Percentiles rank a stretch among this genome's conserved stretches.
Evolutionary conservation across 305 asterid genomes (phyloP).

Genomic region (Fraxinus dipetala): DNA sequence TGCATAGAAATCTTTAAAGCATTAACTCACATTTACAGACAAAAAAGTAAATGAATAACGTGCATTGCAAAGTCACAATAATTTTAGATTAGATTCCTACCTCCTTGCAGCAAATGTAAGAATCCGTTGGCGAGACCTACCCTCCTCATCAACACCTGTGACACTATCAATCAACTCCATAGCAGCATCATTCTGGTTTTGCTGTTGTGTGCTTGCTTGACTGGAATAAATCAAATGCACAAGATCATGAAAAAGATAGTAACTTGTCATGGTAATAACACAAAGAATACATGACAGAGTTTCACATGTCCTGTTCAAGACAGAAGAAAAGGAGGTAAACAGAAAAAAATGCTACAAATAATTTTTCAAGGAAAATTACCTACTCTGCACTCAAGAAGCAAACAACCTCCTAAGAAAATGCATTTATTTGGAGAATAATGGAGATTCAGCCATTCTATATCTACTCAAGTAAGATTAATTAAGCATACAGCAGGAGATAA

Average conservation of each 20-base stretch:
- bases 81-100: conserved; percentile 36
- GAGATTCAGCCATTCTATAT: not conserved
- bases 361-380: not conserved
- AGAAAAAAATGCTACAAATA: not conserved
- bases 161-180: conserved; percentile 90
- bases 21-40: not conserved
- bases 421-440: conserved; percentile 1
- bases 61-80: conserved; percentile 16
- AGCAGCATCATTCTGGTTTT: conserved; percentile 69
- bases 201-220: conserved; percentile 57
- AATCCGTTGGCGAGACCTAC: conserved; percentile 93
- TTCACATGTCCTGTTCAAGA: not conserved
- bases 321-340: conserved; percentile 18
- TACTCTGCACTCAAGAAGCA: conserved; percentile 12
- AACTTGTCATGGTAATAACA: conserved; percentile 6
- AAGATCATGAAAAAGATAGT: conserved; percentile 10
- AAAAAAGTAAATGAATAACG: conserved; percentile 17
- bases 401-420: not conserved
- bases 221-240: conserved; percentile 37
- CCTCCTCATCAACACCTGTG: conserved; percentile 92
- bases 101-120: conserved; percentile 96
- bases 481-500: not conserved
- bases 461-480: not conserved
- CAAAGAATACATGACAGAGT: conserved; percentile 5
- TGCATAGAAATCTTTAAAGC: not conserved